phyloP scores from a whole-genome alignment of 129 eudicot genomes.

The Centella asiatica region DNA sequence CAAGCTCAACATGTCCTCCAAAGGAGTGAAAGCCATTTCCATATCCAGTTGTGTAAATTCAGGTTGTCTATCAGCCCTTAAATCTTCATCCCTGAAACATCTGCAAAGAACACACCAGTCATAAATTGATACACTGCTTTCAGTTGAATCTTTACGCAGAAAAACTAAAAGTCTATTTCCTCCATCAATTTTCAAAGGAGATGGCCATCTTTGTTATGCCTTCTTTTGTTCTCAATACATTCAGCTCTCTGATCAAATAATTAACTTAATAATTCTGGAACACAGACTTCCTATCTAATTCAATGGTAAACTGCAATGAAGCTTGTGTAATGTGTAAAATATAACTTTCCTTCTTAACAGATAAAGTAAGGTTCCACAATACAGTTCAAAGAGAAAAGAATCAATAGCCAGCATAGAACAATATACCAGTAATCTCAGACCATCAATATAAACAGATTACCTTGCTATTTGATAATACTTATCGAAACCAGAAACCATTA shows the following conservation, averaged over 20 bases:
- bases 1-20: conserved; percentile 85
- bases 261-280: background rate
- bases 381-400: background rate
- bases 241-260: too few relatives aligned
- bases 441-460: conserved; percentile 20
- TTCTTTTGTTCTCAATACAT: too few relatives aligned
- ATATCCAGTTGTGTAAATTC: conserved; percentile 95
- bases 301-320: background rate
- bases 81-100: conserved; percentile 98
- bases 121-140: background rate
- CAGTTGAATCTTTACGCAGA: background rate
- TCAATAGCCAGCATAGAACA: background rate
- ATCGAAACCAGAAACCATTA: conserved; percentile 94
- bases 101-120: conserved; percentile 30
- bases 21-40: conserved; percentile 92
- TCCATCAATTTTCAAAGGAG: background rate
- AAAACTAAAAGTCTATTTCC: background rate
- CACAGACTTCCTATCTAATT: background rate
- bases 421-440: background rate
- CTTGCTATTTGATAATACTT: conserved; percentile 97
- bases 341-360: background rate
- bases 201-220: conserved; percentile 1
- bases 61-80: conserved; percentile 98
- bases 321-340: background rate
- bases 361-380: background rate